Base-by-base conservation (phyloP, 495 filamentous ascomycete species). In the Xylaria venustula region DNA sequence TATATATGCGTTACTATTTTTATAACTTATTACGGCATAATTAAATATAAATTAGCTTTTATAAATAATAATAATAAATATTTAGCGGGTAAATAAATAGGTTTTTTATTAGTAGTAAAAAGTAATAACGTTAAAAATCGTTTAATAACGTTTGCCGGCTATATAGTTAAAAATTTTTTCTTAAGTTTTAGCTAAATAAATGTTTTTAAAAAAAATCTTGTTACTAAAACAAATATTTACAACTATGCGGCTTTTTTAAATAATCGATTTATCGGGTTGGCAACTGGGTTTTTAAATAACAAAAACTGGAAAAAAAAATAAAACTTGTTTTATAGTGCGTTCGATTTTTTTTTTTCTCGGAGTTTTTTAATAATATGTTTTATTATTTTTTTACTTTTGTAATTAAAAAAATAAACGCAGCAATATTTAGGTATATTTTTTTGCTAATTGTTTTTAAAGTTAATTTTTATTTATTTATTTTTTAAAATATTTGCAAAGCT, bases 11-110 rank as follows among this genome's bases (percentile, higher is more conserved):
- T 55, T 55, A 23, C 9, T 30, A 19, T 41, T 55, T 30, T 22
- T 15, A 26, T 41, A 55, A 1, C 52, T 11, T 42, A 55, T 55
- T 17, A 55, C 15, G 1, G 22, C 15, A 41, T 55, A 55, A 26
- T 37, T 55, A 55, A 55, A 55, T 7, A 8, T 55, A 55, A 42
- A 55, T 41, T 55, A 41, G 11, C 52, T 15, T 20, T 41, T 2
- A 23, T 55, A 22, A 5, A 15, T 55, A 19, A 20, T 55, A 41
- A 55, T 55, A 30, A 26, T 41, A 55, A 55, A 55, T 5, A 41
- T 26, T 41, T 41, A 55, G n/a, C n/a, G n/a, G n/a, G n/a, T n/a
- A 55, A 15, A 34, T 55, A 1, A 25, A 34, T 55, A 41, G 2
- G 40, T 25, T 1, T 41, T 0, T 23, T 26, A 55, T 55, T 55